Base-by-base conservation (phyloP, 2,329 filamentous ascomycete genomes). In the Parascedosporium putredinis region DNA sequence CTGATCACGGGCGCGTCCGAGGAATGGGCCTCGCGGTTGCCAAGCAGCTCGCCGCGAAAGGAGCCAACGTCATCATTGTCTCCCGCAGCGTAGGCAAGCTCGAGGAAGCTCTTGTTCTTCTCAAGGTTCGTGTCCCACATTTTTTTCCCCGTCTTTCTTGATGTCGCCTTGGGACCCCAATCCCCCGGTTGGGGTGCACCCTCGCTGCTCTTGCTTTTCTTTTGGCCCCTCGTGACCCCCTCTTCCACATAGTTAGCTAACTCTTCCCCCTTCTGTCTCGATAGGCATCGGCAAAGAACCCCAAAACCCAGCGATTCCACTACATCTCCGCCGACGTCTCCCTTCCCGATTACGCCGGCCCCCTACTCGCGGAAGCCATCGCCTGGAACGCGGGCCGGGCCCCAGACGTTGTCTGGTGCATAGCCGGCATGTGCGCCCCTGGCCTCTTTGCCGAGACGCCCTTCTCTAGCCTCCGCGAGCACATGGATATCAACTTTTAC, bases 401-500 rank as follows among this genome's bases (percentile, higher is more conserved):
- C 24, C 87, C 88, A 0, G 91, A 97, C 62, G 75, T 96, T 51
- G 86, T 97, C 29, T 97, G 93, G 89, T 90, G 88, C 62, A 78
- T 89, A 47, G 91, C 91, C 3, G 91, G 91, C 53, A 73, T 78
- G 55, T 78, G 86, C 5, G 74, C 72, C 14, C 90, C 90, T 0
- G 75, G 79, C 31, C 83, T 95, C 53, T 95, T 91, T 69, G 65
- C 86, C 55, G 86, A 95, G 53, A 81, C 80, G 34, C 75, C 84
- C 7, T 70, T 87, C 48, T 69, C 81, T 6, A 77, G 76, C 9
- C 70, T 89, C 56, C 78, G 84, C 38, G 71, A 75, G 55, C 88
- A 95, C 64, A 95, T 95, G 88, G 88, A 95, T 61, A 78, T 91
- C 57, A 91, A 96, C 68, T 97, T 88, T 70, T 95, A 84, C 76